These are phyloP conservation scores for Colletotrichum melonis DNA, from an alignment of 2,329 filamentous ascomycete genomes.

Conservation along the genomic window DNA sequence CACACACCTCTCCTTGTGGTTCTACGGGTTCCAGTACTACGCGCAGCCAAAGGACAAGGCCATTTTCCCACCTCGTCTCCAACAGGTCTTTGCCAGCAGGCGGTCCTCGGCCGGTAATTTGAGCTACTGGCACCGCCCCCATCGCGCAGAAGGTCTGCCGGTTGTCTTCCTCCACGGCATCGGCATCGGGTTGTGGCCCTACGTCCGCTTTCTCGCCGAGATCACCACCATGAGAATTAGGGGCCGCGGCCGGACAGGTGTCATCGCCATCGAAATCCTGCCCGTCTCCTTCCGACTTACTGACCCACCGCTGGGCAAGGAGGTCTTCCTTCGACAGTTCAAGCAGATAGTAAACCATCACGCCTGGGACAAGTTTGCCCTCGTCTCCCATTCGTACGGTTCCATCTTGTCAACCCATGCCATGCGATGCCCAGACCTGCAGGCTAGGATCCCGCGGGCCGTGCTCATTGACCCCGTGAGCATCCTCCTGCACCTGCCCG, in stretches of 20 bases:
- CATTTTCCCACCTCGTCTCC: conserved; percentile 9
- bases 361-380: conserved; percentile 66
- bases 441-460: conserved; percentile 60
- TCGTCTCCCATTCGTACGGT: conserved; percentile 72
- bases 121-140: conserved; percentile 75
- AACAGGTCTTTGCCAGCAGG: conserved; percentile 44
- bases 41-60: conserved; percentile 48
- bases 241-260: conserved; percentile 62
- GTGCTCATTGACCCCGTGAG: conserved; percentile 72
- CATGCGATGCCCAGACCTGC: conserved; percentile 59
- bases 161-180: conserved; percentile 79
- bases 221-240: conserved; percentile 51
- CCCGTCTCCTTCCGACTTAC: conserved; percentile 74
- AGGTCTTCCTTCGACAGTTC: conserved; percentile 68
- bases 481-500: conserved; percentile 74
- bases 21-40: conserved; percentile 63
- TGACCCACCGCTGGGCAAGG: conserved; percentile 58
- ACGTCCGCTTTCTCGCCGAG: conserved; percentile 66
- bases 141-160: conserved; percentile 67
- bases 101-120: conserved; percentile 61
- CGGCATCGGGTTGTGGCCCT: conserved; percentile 74
- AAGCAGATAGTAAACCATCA: conserved; percentile 67
- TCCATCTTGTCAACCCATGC: conserved; percentile 72
- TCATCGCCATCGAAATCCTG: conserved; percentile 75
- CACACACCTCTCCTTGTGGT: conserved; percentile 56